Evolutionary conservation across 2,329 filamentous ascomycete genomes (phyloP).

Genomic region (Phaeoacremonium minimum): DNA sequence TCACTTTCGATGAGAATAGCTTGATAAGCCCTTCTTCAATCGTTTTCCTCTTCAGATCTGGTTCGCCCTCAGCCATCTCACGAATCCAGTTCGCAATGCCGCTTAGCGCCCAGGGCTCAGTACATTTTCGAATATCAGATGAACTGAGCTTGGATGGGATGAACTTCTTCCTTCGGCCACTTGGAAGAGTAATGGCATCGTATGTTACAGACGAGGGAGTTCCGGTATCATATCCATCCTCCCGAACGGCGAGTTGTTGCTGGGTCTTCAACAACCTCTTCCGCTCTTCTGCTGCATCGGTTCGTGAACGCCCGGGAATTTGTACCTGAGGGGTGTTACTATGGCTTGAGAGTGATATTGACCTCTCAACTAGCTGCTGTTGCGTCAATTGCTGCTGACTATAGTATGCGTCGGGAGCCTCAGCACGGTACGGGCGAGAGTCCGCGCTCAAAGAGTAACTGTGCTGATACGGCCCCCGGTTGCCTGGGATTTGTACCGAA

Average conservation of each 20-base stretch:
- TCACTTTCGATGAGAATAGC: conserved; percentile 90
- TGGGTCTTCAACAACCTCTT: conserved; percentile 43
- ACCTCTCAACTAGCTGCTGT: conserved; percentile 56
- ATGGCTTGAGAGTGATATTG: conserved; percentile 78
- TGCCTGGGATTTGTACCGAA: conserved; percentile 38
- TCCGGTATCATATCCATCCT: conserved; percentile 54
- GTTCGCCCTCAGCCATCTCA: conserved; percentile 85
- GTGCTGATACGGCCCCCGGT: conserved; percentile 42
- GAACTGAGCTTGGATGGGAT: conserved; percentile 77
- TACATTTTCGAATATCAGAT: conserved; percentile 77
- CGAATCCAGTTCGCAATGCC: conserved; percentile 83
- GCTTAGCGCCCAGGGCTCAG: conserved; percentile 90
- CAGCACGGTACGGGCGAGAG: conserved; percentile 32
- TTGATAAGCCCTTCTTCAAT: conserved; percentile 84
- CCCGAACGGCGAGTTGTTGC: conserved; percentile 42
- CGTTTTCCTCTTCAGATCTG: conserved; percentile 77
- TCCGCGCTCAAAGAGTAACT: conserved; percentile 44
- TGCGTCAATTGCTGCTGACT: conserved; percentile 27
- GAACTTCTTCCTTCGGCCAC: conserved; percentile 76
- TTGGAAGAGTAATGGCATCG: conserved; percentile 80
- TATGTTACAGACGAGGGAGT: conserved; percentile 58
- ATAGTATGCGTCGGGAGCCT: conserved; percentile 45
- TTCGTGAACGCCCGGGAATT: conserved; percentile 86
- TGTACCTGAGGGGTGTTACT: conserved; percentile 74
- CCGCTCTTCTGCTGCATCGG: conserved; percentile 77